These are phyloP conservation scores for Pichia nakasei DNA, from an alignment of 805 yeast genomes.

Conservation along the genomic window DNA sequence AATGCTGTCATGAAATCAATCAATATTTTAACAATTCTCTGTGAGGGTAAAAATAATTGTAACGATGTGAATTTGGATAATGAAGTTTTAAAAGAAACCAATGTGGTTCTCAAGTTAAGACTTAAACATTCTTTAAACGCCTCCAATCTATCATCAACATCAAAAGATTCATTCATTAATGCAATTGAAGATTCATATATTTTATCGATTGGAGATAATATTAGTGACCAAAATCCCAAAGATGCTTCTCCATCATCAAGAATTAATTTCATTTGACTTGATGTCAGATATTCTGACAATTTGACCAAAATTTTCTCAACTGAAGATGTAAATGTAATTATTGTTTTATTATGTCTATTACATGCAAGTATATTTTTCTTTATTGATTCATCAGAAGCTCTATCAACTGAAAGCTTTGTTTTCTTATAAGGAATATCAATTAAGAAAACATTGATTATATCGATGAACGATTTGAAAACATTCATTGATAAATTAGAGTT, in stretches of 20 bases:
- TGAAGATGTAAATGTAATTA: constrained; percentile 11
- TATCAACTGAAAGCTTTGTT: constrained; percentile 7
- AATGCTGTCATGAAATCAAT: constrained; percentile 64
- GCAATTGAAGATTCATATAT: constrained; percentile 64
- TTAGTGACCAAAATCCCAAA: constrained; percentile 64
- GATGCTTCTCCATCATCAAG: constrained; percentile 36
- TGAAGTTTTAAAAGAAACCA: constrained; percentile 34
- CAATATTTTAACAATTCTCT: constrained; percentile 56
- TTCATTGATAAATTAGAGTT: constrained; percentile 12
- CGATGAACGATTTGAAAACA: constrained; percentile 13
- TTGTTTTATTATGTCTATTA: constrained; percentile 22
- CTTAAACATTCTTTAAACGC: constrained; percentile 52
- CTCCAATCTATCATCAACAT: constrained; percentile 71
- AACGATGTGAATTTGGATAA: constrained; percentile 11
- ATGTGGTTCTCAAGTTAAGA: constrained; percentile 34
- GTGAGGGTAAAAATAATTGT: constrained; percentile 16
- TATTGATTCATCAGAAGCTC: constrained; percentile 12
- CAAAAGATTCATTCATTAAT: constrained; percentile 66
- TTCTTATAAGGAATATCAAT: constrained; percentile 20
- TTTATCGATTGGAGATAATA: constrained; percentile 51
- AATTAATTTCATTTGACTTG: constrained; percentile 24
- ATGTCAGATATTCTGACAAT: constrained; percentile 18
- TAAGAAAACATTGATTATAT: constrained; percentile 13
- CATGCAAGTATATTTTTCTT: constrained; percentile 18
- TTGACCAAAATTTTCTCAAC: constrained; percentile 20